phyloP scores from a whole-genome alignment of 2,329 filamentous ascomycete species.

The Fusarium incarnatum region DNA sequence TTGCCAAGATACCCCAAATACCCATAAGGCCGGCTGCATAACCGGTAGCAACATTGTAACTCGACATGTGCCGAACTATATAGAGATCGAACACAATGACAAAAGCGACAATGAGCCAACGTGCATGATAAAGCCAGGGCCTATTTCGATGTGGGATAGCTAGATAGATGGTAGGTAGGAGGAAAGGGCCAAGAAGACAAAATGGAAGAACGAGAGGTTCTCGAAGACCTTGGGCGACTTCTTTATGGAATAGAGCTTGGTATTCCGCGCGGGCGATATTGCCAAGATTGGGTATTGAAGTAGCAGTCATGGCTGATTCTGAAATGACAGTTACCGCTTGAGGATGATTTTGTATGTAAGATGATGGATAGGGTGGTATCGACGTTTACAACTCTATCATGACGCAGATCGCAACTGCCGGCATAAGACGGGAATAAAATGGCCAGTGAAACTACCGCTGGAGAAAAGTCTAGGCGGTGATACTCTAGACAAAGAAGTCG shows the following conservation, averaged over 20 bases:
- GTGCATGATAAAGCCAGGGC: slow-evolving; percentile 62
- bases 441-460: background rate
- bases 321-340: background rate
- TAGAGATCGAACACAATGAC: slow-evolving; percentile 59
- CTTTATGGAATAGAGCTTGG: slow-evolving; percentile 52
- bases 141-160: slow-evolving; percentile 64
- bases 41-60: slow-evolving; percentile 62
- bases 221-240: slow-evolving; percentile 53
- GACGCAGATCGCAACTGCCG: slow-evolving; percentile 11
- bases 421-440: slow-evolving; percentile 9
- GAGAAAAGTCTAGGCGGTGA: background rate
- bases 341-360: slow-evolving; percentile 1
- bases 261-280: slow-evolving; percentile 50
- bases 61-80: slow-evolving; percentile 58
- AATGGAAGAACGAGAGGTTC: slow-evolving; percentile 66
- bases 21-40: slow-evolving; percentile 64
- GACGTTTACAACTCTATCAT: slow-evolving; percentile 22
- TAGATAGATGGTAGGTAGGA: slow-evolving; percentile 67
- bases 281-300: slow-evolving; percentile 37
- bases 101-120: slow-evolving; percentile 61
- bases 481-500: background rate
- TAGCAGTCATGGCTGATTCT: slow-evolving; percentile 15
- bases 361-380: slow-evolving; percentile 15
- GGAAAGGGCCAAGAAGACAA: slow-evolving; percentile 58
- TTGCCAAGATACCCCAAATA: slow-evolving; percentile 64